phyloP scores from a whole-genome alignment of 345 rosid genomes.

The Acer campestre region DNA sequence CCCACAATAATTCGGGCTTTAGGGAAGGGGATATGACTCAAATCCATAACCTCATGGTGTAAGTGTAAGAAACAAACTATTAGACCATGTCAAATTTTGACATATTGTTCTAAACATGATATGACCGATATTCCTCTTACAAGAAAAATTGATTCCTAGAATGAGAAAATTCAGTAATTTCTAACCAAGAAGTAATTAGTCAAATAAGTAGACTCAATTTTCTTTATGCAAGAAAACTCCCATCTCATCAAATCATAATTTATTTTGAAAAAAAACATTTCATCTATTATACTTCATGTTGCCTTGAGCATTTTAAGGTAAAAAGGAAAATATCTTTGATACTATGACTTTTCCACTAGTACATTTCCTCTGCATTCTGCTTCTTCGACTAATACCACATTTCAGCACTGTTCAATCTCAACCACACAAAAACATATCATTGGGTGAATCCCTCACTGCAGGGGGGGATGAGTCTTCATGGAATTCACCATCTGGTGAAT shows the following conservation, averaged over 20 bases:
- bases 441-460: constrained; percentile 37
- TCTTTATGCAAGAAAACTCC: background rate
- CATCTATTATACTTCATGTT: background rate
- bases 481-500: constrained; percentile 52
- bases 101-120: no score
- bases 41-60: no score
- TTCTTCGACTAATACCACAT: constrained; percentile 26
- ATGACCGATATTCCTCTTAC: no score
- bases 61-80: no score
- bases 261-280: background rate
- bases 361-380: constrained; percentile 1
- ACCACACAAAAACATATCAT: constrained; percentile 19
- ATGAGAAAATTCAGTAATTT: background rate
- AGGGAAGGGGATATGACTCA: no score
- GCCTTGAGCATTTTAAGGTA: background rate
- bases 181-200: background rate
- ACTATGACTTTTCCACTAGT: constrained; percentile 20
- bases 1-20: no score
- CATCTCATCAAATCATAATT: background rate
- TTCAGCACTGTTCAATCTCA: constrained; percentile 24
- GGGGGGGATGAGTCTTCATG: constrained; percentile 20
- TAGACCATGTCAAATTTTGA: no score
- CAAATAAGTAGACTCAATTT: background rate
- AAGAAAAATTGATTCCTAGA: no score
- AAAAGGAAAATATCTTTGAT: background rate